Percentiles rank a stretch among this genome's conserved stretches.
These are phyloP conservation scores for Marasmius sp. DNA, from an alignment of 1,284 basidiomycete genomes.

Conservation along the genomic window DNA sequence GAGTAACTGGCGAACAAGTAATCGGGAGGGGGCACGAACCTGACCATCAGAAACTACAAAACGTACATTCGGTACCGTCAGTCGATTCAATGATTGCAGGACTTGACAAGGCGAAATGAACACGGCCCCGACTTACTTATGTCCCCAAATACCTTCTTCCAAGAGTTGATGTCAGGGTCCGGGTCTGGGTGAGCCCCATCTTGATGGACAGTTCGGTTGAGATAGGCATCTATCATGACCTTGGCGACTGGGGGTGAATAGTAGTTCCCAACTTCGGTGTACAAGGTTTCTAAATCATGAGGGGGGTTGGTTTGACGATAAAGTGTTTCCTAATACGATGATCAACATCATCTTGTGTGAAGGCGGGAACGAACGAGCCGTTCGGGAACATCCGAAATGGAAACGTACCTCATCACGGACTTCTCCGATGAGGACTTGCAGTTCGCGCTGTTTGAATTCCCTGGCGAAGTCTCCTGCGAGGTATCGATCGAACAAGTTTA, in stretches of 20 bases:
- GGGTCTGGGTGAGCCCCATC: constrained; percentile 12
- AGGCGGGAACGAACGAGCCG: neutral
- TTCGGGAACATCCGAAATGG: neutral
- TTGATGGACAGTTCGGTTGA: constrained; percentile 10
- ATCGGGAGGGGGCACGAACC: constrained; percentile 13
- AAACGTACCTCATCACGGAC: constrained; percentile 13
- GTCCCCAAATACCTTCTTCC: constrained; percentile 16
- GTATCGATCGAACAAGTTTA: constrained; percentile 13
- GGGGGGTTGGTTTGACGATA: constrained; percentile 16
- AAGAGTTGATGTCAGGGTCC: constrained; percentile 11
- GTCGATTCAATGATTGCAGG: neutral
- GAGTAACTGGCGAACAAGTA: constrained; percentile 11
- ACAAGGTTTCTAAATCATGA: constrained; percentile 9
- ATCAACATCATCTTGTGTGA: neutral
- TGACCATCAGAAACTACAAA: constrained; percentile 15
- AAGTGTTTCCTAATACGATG: constrained; percentile 10
- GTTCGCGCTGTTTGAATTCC: constrained; percentile 10
- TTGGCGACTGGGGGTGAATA: constrained; percentile 14
- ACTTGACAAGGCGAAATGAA: neutral
- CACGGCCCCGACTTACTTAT: constrained; percentile 7
- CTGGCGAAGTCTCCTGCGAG: constrained; percentile 11
- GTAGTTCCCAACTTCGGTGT: constrained; percentile 15
- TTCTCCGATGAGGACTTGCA: constrained; percentile 13
- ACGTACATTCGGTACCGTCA: neutral
- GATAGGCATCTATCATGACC: constrained; percentile 11